Base-by-base conservation (phyloP, 306 rosid species). In the Dryas alaskensis region DNA sequence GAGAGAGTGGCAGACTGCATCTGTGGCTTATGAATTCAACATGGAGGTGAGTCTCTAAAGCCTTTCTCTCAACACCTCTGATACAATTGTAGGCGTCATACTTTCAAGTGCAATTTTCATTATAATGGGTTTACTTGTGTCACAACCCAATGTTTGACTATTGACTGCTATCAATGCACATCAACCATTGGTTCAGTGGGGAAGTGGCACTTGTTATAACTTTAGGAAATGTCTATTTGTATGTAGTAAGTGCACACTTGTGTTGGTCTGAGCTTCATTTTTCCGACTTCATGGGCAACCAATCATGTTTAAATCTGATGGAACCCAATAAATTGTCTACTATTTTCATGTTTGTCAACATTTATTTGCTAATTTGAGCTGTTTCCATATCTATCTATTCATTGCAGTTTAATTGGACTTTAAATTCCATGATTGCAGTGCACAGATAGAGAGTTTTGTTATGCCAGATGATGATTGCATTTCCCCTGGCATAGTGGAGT, bases 21-120 rank as follows among this genome's bases (percentile, higher is more conserved):
- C 81, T 93, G 69, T 93, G 97, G 97, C 79, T 86, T 83, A 83
- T 93, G 98, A 87, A 87, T 85, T 85, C 98, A 74, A 73, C 79
- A 83, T 93, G 98, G 98, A 85, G 93, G 98, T 93, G 79, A 78
- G 81, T 67, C 46, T 57, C 52, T 27, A 5, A 55, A 7, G 19
- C 48, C 79, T 53, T n/a, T 53, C 42, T 65, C 46, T 61, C 59
- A 73, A 61, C 57, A 10, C 19, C 22, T 69, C 60, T 52, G 48
- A 39, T 39, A 53, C 40, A 40, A 69, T 12, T 52, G 51, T 40
- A 42, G 40, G 74, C 10, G 64, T 27, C 64, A 42, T 11, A 14
- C 19, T 19, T 43, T 70, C 1, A 4, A 4, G 14, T 43, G 43
- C 11, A 16, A 42, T 53, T 40, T 53, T 54, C 9, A 57, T 39